A percentile compares a stretch with the other conserved stretches of the same genome.
Evolutionary conservation across 768 basidiomycete species (phyloP).

Genomic region (Tephrocybe sp.): DNA sequence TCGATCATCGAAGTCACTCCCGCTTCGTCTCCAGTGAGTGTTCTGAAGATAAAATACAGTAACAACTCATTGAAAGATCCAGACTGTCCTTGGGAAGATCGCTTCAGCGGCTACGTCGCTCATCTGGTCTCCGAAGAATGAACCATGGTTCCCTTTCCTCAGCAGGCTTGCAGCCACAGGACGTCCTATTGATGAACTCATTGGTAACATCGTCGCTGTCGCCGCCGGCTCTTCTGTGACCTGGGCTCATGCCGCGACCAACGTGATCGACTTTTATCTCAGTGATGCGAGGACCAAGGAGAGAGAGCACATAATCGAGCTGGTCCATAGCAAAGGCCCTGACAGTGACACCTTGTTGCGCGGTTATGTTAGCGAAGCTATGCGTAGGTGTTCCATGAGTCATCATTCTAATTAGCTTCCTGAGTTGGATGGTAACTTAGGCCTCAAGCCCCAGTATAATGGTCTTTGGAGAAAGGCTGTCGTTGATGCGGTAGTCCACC

Average conservation of each 20-base stretch:
- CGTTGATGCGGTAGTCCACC: slow-evolving; percentile 25
- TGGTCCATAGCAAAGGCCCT: slow-evolving; percentile 25
- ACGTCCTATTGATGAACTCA: slow-evolving; percentile 19
- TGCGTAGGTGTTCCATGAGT: slow-evolving; percentile 35
- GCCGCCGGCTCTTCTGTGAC: background rate
- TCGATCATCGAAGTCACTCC: slow-evolving; percentile 26
- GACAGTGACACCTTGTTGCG: slow-evolving; percentile 35
- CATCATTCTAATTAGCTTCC: background rate
- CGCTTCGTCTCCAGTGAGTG: slow-evolving; percentile 24
- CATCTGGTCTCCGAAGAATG: slow-evolving; percentile 19
- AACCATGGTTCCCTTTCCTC: slow-evolving; percentile 39
- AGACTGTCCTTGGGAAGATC: background rate
- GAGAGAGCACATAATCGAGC: background rate
- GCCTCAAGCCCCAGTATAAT: background rate
- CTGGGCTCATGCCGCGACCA: slow-evolving; percentile 30
- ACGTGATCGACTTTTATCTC: slow-evolving; percentile 55
- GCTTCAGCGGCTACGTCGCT: background rate
- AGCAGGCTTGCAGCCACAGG: slow-evolving; percentile 34
- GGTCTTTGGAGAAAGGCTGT: slow-evolving; percentile 4
- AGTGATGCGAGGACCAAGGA: slow-evolving; percentile 35
- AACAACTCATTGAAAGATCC: background rate
- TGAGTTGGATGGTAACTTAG: background rate
- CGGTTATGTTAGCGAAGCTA: slow-evolving; percentile 52
- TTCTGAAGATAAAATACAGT: background rate
- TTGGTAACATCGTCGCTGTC: background rate